phyloP scores from a whole-genome alignment of 2,329 filamentous ascomycete species.

The Claviceps digitariae region DNA sequence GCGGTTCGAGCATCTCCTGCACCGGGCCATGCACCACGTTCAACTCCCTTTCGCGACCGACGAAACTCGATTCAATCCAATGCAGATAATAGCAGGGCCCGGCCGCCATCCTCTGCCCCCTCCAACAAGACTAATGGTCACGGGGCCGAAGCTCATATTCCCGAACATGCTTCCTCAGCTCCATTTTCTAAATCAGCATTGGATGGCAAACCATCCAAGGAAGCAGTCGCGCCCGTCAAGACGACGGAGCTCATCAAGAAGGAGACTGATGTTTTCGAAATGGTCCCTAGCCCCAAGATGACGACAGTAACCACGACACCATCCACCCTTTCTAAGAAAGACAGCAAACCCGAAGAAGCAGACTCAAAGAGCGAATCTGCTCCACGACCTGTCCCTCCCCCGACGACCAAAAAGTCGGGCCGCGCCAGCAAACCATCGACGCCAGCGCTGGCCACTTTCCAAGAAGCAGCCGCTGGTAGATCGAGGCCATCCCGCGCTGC shows the following conservation, averaged over 20 bases:
- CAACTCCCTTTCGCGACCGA: conserved; percentile 56
- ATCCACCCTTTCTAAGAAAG: conserved; percentile 25
- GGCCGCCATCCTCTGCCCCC: conserved; percentile 10
- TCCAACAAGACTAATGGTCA: conserved; percentile 46
- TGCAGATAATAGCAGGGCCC: conserved; percentile 35
- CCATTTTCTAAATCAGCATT: conserved; percentile 16
- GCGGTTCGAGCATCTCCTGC: conserved; percentile 44
- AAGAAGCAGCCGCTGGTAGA: conserved; percentile 33
- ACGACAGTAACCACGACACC: not conserved
- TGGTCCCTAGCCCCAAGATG: conserved; percentile 9
- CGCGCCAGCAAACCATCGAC: conserved; percentile 55
- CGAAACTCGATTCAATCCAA: conserved; percentile 59
- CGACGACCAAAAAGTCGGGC: conserved; percentile 51
- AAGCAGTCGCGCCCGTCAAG: conserved; percentile 23
- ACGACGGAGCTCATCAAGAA: conserved; percentile 19
- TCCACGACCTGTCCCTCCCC: conserved; percentile 23
- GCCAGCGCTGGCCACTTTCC: conserved; percentile 45
- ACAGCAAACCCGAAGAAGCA: conserved; percentile 24
- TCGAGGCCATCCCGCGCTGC: conserved; percentile 37
- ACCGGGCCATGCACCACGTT: conserved; percentile 41
- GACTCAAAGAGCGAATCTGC: conserved; percentile 26
- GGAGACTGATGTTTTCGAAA: conserved; percentile 18
- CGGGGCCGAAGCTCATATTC: conserved; percentile 21
- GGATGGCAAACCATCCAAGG: conserved; percentile 39
- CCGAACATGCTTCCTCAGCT: conserved; percentile 22